Percentiles rank a stretch among this genome's conserved stretches.
Conservation (phyloP, 1,284 basidiomycete genomes). For the Ustilago cynodontis region DNA sequence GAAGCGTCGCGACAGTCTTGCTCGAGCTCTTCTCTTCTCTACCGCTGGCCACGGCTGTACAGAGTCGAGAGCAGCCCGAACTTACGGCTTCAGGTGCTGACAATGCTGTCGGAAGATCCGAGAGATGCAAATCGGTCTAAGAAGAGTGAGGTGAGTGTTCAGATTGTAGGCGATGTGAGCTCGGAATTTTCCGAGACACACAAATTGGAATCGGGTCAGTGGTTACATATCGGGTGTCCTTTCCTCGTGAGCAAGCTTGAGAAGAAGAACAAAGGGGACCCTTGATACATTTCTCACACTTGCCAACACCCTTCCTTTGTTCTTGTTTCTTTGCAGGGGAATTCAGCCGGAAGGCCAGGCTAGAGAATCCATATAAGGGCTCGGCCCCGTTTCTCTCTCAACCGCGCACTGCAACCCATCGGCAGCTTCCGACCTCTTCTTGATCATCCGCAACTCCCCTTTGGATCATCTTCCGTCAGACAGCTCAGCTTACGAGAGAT, state of each 20-base stretch:
- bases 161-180: background rate
- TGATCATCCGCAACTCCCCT: background rate
- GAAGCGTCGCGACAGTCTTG: too few species aligned
- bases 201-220: too few species aligned
- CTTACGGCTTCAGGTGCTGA: background rate
- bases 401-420: background rate
- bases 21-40: background rate
- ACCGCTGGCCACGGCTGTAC: background rate
- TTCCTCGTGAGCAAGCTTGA: constrained; percentile 1
- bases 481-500: background rate
- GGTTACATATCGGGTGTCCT: background rate
- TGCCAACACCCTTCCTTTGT: background rate
- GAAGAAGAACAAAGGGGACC: constrained; percentile 10
- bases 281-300: background rate
- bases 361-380: background rate
- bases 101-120: background rate
- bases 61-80: background rate
- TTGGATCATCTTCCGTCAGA: background rate
- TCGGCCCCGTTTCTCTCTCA: background rate
- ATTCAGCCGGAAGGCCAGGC: too few species aligned
- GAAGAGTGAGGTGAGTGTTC: background rate
- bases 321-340: background rate
- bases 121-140: background rate
- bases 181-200: too few species aligned
- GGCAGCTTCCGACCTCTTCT: constrained; percentile 3